A percentile compares a stretch with the other conserved stretches of the same genome.
Conservation (phyloP, 352 stramenopile genomes). For the Globisporangium carolinianum region DNA sequence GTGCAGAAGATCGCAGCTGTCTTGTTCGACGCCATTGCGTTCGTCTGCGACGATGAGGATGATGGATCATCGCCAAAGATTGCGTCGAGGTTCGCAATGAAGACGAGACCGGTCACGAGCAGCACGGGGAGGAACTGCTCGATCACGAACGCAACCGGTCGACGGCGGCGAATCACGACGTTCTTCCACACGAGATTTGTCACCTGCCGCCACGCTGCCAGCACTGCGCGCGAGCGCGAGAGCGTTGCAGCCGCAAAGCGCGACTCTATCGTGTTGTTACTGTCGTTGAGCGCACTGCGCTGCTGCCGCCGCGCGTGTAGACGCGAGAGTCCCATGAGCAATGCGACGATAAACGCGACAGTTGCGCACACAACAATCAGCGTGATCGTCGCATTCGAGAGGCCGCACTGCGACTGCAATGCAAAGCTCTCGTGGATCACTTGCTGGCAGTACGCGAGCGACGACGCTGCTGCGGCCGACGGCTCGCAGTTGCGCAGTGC, state of each 20-base stretch:
- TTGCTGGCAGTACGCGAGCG: conserved; percentile 26
- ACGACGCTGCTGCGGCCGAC: conserved; percentile 11
- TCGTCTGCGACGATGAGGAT: neutral
- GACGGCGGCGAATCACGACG: conserved; percentile 33
- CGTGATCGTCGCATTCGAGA: conserved; percentile 23
- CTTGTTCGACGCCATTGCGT: conserved; percentile 14
- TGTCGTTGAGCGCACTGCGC: neutral
- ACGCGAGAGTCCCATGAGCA: conserved; percentile 11
- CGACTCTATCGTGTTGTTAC: conserved; percentile 15
- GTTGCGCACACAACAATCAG: conserved; percentile 17
- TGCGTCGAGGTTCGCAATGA: conserved; percentile 55
- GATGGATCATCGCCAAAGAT: conserved; percentile 25
- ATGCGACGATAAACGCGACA: conserved; percentile 13
- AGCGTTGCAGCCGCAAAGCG: conserved; percentile 15
- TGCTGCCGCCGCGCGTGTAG: conserved; percentile 17
- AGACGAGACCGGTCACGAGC: conserved; percentile 38
- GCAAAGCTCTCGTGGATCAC: conserved; percentile 34
- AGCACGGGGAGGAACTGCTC: conserved; percentile 52
- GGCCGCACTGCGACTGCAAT: conserved; percentile 27
- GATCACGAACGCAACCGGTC: conserved; percentile 46
- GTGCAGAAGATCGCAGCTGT: conserved; percentile 28
- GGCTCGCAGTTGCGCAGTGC: conserved; percentile 21
- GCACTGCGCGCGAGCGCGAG: conserved; percentile 20
- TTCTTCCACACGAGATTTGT: conserved; percentile 76
- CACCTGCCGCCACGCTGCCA: conserved; percentile 38